Base-by-base conservation (phyloP, 2,329 filamentous ascomycete species). In the Fusarium goolgardi region DNA sequence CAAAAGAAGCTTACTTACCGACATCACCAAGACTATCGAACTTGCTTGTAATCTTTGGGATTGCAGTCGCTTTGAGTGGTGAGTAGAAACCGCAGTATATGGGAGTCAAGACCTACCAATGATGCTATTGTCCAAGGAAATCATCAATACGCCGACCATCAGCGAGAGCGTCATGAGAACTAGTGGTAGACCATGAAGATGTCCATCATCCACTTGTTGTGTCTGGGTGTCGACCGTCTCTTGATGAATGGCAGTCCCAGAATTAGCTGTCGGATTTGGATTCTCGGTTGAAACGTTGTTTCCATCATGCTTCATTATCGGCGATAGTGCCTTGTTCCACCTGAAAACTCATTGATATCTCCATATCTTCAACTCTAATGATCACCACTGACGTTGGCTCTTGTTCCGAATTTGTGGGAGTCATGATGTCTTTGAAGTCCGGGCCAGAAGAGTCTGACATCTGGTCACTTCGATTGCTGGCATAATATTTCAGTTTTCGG, bases 11-110 rank as follows among this genome's bases (percentile, higher is more conserved):
- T 3, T 41, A 50, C 59, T 32, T 44, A 59, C 69, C 54, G 3
- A 72, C 65, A 21, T 78, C 75, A 1, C 51, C 56, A 18, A 82
- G 79, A 6, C 79, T 81, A 6, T 75, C 75, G 56, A 81, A 73
- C 7, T 72, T 67, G 18, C 70, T 71, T 1, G 67, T 73, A 1
- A 76, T 75, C 7, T 71, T 67, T 2, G 69, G 73, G 12, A 73
- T 75, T 12, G 72, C 73, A 18, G 69, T 75, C 2, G 71, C 71
- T 73, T 57, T 5, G 2, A 10, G 5, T 1, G 3, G 35, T 69
- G 6, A 72, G 32, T 1, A 5, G 2, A 15, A 13, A 7, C 3
- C 3, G 12, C 7, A 0, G 2, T 6, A 1, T 4, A 2, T 5
- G 5, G 2, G 1, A 9, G 4, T 11, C 6, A 1, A 6, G 12